A percentile compares a stretch with the other conserved stretches of the same genome.
phyloP scores from a whole-genome alignment of 2,329 filamentous ascomycete species.

The Beauveria rudraprayagi region DNA sequence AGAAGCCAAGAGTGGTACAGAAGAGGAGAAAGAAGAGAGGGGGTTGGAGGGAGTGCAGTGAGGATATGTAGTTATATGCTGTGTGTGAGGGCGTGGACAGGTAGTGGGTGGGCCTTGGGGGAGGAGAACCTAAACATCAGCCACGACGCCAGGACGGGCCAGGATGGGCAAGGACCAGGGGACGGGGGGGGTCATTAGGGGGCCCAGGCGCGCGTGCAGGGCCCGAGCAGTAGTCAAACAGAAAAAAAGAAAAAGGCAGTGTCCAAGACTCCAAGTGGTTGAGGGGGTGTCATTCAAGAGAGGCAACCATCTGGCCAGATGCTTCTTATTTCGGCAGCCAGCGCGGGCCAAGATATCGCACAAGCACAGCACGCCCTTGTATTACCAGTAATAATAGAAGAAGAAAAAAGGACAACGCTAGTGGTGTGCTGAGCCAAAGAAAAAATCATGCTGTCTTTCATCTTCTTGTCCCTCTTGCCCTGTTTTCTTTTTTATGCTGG shows the following conservation, averaged over 20 bases:
- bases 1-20: conserved; percentile 13
- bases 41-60: conserved; percentile 8
- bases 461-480: too few species aligned
- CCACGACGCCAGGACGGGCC: background rate
- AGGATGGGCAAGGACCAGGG: background rate
- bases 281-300: too few species aligned
- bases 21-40: conserved; percentile 9
- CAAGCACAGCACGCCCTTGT: background rate
- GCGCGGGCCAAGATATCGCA: too few species aligned
- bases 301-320: too few species aligned
- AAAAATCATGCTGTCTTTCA: too few species aligned
- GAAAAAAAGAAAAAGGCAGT: too few species aligned
- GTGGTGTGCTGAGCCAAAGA: too few species aligned
- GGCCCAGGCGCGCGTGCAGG: background rate
- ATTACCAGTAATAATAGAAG: too few species aligned
- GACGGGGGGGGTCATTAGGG: background rate
- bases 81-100: conserved; percentile 5
- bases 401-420: too few species aligned
- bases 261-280: too few species aligned
- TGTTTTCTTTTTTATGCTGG: too few species aligned
- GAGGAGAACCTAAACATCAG: background rate
- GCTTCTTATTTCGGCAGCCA: too few species aligned
- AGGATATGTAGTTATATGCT: conserved; percentile 10
- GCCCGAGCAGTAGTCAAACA: background rate
- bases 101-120: background rate